A percentile compares a stretch with the other conserved stretches of the same genome.
Conservation (phyloP, 495 filamentous ascomycete genomes). For the Polyplosphaeria fusca region DNA sequence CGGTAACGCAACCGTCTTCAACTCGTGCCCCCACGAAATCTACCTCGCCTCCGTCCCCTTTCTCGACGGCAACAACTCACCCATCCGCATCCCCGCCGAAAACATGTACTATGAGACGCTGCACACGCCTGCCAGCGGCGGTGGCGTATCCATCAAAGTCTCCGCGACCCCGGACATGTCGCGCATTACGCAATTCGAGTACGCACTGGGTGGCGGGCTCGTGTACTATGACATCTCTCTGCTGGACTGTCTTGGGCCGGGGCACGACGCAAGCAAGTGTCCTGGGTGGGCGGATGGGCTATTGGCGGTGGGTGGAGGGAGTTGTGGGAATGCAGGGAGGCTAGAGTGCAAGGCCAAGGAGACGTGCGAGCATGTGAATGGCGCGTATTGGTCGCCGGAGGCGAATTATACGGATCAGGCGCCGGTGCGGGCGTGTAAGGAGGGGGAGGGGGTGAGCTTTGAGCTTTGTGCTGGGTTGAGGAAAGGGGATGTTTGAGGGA, state of each 20-base stretch:
- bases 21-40: not conserved
- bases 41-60: not conserved
- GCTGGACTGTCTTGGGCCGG: not conserved
- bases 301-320: not conserved
- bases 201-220: not conserved
- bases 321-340: not conserved
- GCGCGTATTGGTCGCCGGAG: not conserved
- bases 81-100: not conserved
- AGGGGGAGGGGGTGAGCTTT: not conserved
- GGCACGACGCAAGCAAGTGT: not conserved
- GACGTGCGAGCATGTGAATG: not conserved
- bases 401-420: not conserved
- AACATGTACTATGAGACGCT: not conserved
- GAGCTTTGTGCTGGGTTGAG: conserved; percentile 4
- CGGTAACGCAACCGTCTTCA: not conserved
- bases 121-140: not conserved
- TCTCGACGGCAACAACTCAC: not conserved
- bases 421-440: not conserved
- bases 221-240: not conserved
- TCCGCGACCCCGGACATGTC: not conserved
- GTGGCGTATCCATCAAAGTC: not conserved
- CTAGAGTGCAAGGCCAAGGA: not conserved
- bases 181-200: conserved; percentile 6
- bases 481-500: not conserved
- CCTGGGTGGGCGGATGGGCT: not conserved